Percentiles rank a stretch among this genome's conserved stretches.
These are phyloP conservation scores for Claviceps pusilla DNA, from an alignment of 2,329 filamentous ascomycete genomes.

Conservation along the genomic window DNA sequence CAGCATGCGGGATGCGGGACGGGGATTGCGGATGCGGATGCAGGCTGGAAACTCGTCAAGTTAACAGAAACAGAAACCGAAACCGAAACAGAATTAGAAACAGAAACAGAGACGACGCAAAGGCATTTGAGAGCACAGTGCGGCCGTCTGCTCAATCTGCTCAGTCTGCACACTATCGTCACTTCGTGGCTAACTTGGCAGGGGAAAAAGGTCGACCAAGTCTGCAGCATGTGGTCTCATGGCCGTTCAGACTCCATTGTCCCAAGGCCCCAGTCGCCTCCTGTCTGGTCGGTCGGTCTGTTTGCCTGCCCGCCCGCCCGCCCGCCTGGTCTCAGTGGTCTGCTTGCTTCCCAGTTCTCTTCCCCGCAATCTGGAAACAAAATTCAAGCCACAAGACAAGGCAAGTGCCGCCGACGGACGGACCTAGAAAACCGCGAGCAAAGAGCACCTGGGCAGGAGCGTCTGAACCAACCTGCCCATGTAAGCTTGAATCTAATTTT, in stretches of 20 bases:
- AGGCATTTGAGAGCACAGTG: neutral
- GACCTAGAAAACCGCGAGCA: neutral
- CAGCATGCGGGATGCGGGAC: neutral
- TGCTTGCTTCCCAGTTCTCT: neutral
- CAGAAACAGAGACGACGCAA: neutral
- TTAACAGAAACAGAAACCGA: neutral
- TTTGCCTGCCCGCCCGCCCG: neutral
- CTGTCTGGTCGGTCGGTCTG: neutral
- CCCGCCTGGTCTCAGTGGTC: neutral
- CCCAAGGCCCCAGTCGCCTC: too few species aligned
- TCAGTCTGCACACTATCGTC: neutral
- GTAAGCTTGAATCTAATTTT: too few species aligned
- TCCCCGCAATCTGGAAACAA: conserved; percentile 4
- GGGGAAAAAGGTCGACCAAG: neutral
- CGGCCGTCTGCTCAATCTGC: neutral
- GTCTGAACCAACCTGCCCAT: too few species aligned
- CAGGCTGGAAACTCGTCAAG: neutral
- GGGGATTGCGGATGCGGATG: neutral
- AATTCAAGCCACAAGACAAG: neutral
- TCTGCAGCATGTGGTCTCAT: neutral
- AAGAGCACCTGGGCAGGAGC: too few species aligned
- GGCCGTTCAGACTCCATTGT: neutral
- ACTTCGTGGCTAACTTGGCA: neutral
- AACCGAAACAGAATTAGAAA: neutral
- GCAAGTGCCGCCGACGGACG: neutral